phyloP scores from a whole-genome alignment of 768 basidiomycete species.

The Mycena venus region DNA sequence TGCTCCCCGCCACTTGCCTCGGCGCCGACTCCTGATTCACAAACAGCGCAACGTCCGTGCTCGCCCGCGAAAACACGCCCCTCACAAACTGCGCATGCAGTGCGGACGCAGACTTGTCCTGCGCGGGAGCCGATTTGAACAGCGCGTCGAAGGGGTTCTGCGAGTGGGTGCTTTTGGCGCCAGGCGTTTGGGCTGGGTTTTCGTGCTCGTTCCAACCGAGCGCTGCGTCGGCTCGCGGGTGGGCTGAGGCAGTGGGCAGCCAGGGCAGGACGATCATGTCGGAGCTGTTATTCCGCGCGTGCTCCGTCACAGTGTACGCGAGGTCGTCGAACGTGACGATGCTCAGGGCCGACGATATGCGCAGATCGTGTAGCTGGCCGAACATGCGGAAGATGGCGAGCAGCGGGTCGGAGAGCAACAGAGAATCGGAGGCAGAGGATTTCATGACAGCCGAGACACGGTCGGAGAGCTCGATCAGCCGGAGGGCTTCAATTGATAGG shows the following conservation, averaged over 20 bases:
- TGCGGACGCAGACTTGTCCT: slow-evolving; percentile 60
- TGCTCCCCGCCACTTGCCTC: slow-evolving; percentile 41
- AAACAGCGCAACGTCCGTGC: slow-evolving; percentile 85
- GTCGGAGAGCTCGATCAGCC: slow-evolving; percentile 89
- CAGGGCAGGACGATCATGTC: slow-evolving; percentile 91
- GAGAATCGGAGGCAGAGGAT: slow-evolving; percentile 76
- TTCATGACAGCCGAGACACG: slow-evolving; percentile 92
- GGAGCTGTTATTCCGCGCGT: slow-evolving; percentile 68
- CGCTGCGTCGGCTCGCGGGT: slow-evolving; percentile 21
- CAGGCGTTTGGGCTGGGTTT: slow-evolving; percentile 17
- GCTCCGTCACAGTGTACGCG: slow-evolving; percentile 75
- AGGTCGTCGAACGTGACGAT: slow-evolving; percentile 86
- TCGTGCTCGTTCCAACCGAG: slow-evolving; percentile 9
- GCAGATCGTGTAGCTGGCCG: slow-evolving; percentile 76
- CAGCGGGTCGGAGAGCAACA: slow-evolving; percentile 80
- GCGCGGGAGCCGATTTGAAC: slow-evolving; percentile 57
- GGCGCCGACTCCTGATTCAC: slow-evolving; percentile 71
- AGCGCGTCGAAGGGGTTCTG: slow-evolving; percentile 81
- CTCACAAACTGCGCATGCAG: slow-evolving; percentile 90
- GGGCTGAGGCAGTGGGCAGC: slow-evolving; percentile 56
- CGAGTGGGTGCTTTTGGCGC: slow-evolving; percentile 35
- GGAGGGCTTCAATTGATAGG: slow-evolving; percentile 80
- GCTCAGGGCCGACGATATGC: slow-evolving; percentile 73
- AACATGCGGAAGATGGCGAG: slow-evolving; percentile 84
- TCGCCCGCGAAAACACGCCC: slow-evolving; percentile 78